Base-by-base conservation (phyloP, 1,284 basidiomycete genomes). In the Trichosporon faecale region DNA sequence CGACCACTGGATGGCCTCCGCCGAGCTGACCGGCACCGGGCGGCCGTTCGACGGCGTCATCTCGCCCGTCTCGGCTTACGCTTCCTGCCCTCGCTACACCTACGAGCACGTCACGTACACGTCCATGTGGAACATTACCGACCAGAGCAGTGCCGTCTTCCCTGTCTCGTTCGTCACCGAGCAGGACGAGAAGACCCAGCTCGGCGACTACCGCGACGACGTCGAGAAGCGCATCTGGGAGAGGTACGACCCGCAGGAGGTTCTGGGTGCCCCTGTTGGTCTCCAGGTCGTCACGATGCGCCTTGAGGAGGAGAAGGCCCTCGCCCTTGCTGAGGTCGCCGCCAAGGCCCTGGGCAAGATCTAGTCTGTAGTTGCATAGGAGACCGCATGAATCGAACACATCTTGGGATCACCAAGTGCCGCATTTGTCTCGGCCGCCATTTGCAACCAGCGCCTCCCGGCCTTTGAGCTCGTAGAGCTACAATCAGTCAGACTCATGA, bases 251-350 rank as follows among this genome's bases (percentile, higher is more conserved):
- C 88, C 90, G 0, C 83, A 85, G 33, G 84, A 84, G 14, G 89
- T 88, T 73, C 83, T 84, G 66, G 86, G 88, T 70, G 89, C 88
- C 0, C 91, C 92, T 0, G 85, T 92, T 7, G 84, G 85, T n/a
- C 80, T 93, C 25, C 91, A 93, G 76, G 76, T 92, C 5, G 85
- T 92, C 2, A 90, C 88, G 0, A 84, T 88, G 66, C 88, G 88
- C n/a, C 84, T 89, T 55, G 90, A 93, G 76, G 79, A 81, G 67
- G 80, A 81, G 72, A 79, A 79, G 74, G 77, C 75, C 4, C 55
- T 82, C 9, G 74, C 73, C 49, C 75, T 79, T 40, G 76, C 77
- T 4, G 70, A 74, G 23, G 73, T 80, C 4, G 68, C 68, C 14
- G 57, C 71, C 11, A 35, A 64, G 31, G 71, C 71, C 37, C 69